These are phyloP conservation scores for Suillus subalutaceus DNA, from an alignment of 768 basidiomycete species.

Conservation along the genomic window DNA sequence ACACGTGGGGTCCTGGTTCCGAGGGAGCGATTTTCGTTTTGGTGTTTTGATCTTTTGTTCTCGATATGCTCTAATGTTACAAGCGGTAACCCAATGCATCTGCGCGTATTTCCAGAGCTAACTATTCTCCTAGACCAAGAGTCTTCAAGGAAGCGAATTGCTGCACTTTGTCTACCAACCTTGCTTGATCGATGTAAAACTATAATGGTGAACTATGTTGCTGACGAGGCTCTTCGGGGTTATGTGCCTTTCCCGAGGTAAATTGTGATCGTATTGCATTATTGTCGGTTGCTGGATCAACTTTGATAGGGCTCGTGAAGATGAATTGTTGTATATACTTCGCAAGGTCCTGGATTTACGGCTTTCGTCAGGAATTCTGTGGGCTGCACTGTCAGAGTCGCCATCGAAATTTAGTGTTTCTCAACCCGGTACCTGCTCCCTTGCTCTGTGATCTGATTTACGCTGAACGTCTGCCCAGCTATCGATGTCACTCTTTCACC, in stretches of 20 bases:
- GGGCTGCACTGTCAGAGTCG: slow-evolving; percentile 72
- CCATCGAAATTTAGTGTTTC: slow-evolving; percentile 56
- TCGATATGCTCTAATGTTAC: slow-evolving; percentile 71
- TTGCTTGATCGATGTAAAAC: slow-evolving; percentile 75
- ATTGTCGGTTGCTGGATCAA: not conserved
- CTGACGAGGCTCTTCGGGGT: slow-evolving; percentile 85
- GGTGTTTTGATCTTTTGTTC: slow-evolving; percentile 90
- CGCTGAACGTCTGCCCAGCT: slow-evolving; percentile 20
- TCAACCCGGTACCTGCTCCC: slow-evolving; percentile 55
- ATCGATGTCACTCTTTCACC: slow-evolving; percentile 51
- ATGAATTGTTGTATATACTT: slow-evolving; percentile 85
- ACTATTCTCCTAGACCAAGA: slow-evolving; percentile 53
- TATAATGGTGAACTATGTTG: slow-evolving; percentile 72
- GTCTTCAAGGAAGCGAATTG: slow-evolving; percentile 62
- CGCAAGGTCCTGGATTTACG: slow-evolving; percentile 69
- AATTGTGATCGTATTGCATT: not conserved
- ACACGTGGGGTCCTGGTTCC: slow-evolving; percentile 57
- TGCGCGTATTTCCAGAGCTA: not conserved
- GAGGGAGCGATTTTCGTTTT: slow-evolving; percentile 87
- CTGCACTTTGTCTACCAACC: slow-evolving; percentile 70
- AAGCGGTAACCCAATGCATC: slow-evolving; percentile 45
- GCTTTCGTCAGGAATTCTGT: slow-evolving; percentile 76
- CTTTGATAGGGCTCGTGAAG: slow-evolving; percentile 70
- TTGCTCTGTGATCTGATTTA: slow-evolving; percentile 3
- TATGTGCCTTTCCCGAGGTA: slow-evolving; percentile 87